Base-by-base conservation (phyloP, 257 asterid genomes). In the Knoxia roxburghii region DNA sequence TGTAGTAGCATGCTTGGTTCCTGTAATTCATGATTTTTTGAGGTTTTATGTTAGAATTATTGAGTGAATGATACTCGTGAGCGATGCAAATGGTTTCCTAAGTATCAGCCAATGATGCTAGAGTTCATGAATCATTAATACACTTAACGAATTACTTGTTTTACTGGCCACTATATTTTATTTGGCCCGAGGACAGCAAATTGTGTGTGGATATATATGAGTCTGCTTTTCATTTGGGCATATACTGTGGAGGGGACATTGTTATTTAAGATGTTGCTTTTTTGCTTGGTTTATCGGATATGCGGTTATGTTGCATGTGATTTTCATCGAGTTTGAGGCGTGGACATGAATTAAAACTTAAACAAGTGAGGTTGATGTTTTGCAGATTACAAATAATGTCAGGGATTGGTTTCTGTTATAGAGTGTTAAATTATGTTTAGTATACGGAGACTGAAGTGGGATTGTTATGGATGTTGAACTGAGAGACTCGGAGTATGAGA, bases 401-500 rank as follows among this genome's bases (percentile, higher is more conserved):
- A 11, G 30, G 27, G 45, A 46, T 0, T 27, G 24, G 6, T 64
- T 15, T 30, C 48, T 64, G 56, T 61, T 61, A n/a, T n/a, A 12
- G 12, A 50, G 35, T 60, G 20, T 20, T 32, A 33, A 32, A 12
- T 6, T 65, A 27, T 53, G 50, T 13, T 27, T 50, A n/a, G 32
- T 33, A 50, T 30, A 30, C 5, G 43, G 71, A 50, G 68, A 68
- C 64, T 74, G 61, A 69, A 59, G 76, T 76, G 74, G 65, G 65
- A 72, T 68, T 49, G 70, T 43, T 62, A 81, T 86, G 87, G 80
- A 77, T 32, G 76, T 75, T 63, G 81, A 79, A 76, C 73, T 68
- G 72, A 81, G 78, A 46, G 77, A 85, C 64, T 75, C 72, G 46
- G 82, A 77, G 70, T 80, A 78, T 68, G 79, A 71, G 70, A 83